A percentile compares a stretch with the other conserved stretches of the same genome.
These are phyloP conservation scores for Fusarium zealandicum DNA, from an alignment of 2,329 filamentous ascomycete species.

Conservation along the genomic window DNA sequence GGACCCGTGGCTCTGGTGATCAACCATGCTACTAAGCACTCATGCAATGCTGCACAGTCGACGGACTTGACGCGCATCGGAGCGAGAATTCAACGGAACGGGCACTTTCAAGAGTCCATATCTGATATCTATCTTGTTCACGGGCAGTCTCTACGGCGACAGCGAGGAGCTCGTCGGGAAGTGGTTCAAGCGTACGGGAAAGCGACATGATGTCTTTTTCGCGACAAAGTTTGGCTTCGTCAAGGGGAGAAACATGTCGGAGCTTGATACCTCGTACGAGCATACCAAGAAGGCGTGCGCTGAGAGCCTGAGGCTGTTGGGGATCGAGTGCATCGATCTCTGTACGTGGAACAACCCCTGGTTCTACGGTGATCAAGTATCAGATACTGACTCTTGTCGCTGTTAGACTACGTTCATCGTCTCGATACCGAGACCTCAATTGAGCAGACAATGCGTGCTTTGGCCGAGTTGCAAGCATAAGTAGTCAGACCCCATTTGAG, in stretches of 20 bases:
- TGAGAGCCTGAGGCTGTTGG: constrained; percentile 46
- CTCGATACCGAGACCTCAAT: constrained; percentile 52
- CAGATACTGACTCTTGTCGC: background rate
- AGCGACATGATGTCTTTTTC: constrained; percentile 55
- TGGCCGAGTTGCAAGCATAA: constrained; percentile 52
- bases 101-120: background rate
- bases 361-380: rapidly evolving
- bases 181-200: constrained; percentile 55
- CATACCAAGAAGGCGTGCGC: constrained; percentile 31
- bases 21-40: no score
- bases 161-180: constrained; percentile 55
- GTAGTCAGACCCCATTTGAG: background rate
- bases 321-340: constrained; percentile 59
- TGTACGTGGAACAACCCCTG: constrained; percentile 20
- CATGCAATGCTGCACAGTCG: background rate
- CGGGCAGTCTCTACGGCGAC: constrained; percentile 53
- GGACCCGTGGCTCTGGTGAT: background rate
- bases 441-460: constrained; percentile 56
- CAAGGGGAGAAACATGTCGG: constrained; percentile 5
- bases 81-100: background rate
- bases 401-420: constrained; percentile 53
- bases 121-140: no score
- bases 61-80: background rate
- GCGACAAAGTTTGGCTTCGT: constrained; percentile 45
- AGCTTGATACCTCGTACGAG: constrained; percentile 8